Percentiles rank a stretch among this genome's conserved stretches.
phyloP scores from a whole-genome alignment of 345 rosid species.

The Iberis pinnata region DNA sequence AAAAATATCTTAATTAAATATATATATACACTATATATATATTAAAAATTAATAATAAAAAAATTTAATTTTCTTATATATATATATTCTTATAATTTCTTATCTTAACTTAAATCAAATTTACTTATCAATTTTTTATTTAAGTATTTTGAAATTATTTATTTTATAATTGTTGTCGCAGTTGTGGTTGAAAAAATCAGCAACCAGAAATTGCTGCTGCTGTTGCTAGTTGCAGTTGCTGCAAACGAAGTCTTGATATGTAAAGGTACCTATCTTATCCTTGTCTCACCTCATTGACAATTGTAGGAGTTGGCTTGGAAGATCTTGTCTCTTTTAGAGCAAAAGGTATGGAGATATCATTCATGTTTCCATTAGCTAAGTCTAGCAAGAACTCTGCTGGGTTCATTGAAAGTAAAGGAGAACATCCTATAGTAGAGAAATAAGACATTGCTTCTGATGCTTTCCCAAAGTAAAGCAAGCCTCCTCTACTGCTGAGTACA shows the following conservation, averaged over 20 bases:
- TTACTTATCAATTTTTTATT: no score
- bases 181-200: no score
- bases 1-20: no score
- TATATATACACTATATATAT: no score
- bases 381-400: constrained; percentile 93
- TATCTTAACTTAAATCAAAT: no score
- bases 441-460: constrained; percentile 74
- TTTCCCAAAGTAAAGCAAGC: constrained; percentile 79
- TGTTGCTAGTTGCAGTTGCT: no score
- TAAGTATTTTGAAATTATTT: no score
- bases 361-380: constrained; percentile 81
- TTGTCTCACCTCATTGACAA: constrained; percentile 60
- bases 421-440: constrained; percentile 77
- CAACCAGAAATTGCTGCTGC: no score
- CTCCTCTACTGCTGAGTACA: constrained; percentile 87
- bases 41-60: no score
- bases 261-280: constrained; percentile 7
- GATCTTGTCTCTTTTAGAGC: constrained; percentile 56
- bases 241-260: background rate
- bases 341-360: constrained; percentile 75
- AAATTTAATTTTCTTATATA: no score
- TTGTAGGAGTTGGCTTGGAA: constrained; percentile 58
- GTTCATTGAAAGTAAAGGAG: constrained; percentile 80
- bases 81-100: no score
- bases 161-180: no score